These are phyloP conservation scores for Pelagophyceae sp. DNA, from an alignment of 352 stramenopile genomes.

Conservation along the genomic window DNA sequence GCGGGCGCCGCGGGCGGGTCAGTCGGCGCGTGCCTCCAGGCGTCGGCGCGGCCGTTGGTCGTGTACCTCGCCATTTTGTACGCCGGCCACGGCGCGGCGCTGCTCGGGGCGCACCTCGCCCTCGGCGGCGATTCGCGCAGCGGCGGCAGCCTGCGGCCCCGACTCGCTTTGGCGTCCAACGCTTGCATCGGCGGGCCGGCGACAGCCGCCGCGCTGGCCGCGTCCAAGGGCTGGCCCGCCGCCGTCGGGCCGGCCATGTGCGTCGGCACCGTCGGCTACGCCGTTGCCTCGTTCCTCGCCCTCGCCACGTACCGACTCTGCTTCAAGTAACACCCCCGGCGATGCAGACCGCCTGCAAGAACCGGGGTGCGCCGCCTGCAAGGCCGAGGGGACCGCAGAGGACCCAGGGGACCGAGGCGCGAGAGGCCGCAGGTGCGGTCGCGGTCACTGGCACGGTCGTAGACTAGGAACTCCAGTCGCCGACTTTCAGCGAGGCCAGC, in stretches of 20 bases:
- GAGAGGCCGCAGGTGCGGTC: too few species aligned
- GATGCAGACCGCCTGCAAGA: too few species aligned
- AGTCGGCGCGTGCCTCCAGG: slow-evolving; percentile 41
- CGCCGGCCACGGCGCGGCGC: slow-evolving; percentile 39
- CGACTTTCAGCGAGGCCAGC: too few species aligned
- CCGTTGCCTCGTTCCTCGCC: slow-evolving; percentile 47
- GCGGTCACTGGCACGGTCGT: too few species aligned
- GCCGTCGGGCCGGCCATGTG: slow-evolving; percentile 42
- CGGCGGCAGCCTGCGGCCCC: neutral
- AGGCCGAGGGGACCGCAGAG: too few species aligned
- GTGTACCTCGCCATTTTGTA: slow-evolving; percentile 48
- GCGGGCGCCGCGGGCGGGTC: slow-evolving; percentile 46
- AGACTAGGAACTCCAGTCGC: too few species aligned
- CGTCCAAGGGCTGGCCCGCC: slow-evolving; percentile 43
- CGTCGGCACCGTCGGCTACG: slow-evolving; percentile 56
- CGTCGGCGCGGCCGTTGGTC: slow-evolving; percentile 39
- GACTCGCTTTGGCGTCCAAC: slow-evolving; percentile 43
- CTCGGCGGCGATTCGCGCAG: neutral
- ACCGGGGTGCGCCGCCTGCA: too few species aligned
- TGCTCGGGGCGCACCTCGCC: slow-evolving; percentile 22
- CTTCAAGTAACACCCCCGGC: too few species aligned
- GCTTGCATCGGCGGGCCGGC: slow-evolving; percentile 53
- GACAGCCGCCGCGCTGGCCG: slow-evolving; percentile 47
- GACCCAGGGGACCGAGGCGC: too few species aligned
- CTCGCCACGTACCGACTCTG: slow-evolving; percentile 27